A percentile compares a stretch with the other conserved stretches of the same genome.
phyloP scores from a whole-genome alignment of 176 grass and related monocot genomes.

The Aegilops umbellulata region DNA sequence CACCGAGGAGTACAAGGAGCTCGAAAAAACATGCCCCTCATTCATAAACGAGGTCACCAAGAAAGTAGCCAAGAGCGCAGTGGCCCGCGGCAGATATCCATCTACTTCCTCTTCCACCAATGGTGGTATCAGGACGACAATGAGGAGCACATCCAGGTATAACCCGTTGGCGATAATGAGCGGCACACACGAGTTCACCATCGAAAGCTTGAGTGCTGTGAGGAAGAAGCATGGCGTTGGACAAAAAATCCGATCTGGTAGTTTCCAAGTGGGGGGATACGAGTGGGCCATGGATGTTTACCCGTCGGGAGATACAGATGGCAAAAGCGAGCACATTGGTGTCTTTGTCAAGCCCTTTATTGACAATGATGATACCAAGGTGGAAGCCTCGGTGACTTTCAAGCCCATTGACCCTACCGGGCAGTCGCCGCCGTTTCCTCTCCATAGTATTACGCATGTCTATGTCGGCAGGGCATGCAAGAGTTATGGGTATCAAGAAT shows the following conservation, averaged over 20 bases:
- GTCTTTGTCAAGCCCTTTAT: not conserved
- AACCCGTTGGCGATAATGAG: not conserved
- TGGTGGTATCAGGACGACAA: too few species aligned
- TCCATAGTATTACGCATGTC: too few species aligned
- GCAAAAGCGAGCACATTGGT: not conserved
- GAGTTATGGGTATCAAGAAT: fast-evolving
- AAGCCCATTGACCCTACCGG: too few species aligned
- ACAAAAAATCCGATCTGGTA: not conserved
- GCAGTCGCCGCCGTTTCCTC: too few species aligned
- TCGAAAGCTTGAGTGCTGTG: not conserved
- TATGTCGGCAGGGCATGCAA: not conserved
- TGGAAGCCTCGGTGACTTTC: too few species aligned
- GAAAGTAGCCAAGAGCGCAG: not conserved
- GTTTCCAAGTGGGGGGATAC: not conserved
- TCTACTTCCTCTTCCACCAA: not conserved
- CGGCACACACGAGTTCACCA: not conserved
- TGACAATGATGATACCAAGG: too few species aligned
- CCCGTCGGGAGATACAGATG: not conserved
- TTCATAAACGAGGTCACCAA: not conserved
- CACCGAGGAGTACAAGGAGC: not conserved
- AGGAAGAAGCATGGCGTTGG: not conserved
- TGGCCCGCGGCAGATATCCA: not conserved
- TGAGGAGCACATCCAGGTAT: not conserved
- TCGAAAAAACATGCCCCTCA: not conserved
- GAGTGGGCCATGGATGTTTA: not conserved